These are phyloP conservation scores for Falciphora oryzae DNA, from an alignment of 2,329 filamentous ascomycete species.

Conservation along the genomic window DNA sequence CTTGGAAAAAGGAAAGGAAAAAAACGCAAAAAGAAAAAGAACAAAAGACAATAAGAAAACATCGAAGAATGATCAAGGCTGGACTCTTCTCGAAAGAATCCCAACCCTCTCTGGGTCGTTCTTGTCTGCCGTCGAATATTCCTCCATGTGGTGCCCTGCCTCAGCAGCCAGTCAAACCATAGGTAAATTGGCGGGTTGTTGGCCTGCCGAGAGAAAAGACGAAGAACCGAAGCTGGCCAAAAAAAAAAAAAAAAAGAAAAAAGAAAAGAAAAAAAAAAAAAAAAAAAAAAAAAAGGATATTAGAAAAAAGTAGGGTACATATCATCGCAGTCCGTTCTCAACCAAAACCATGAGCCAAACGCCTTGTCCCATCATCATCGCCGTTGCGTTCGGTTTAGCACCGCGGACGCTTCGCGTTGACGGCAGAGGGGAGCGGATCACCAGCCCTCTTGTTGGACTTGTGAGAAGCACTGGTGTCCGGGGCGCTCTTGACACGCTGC, in stretches of 20 bases:
- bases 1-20: background rate
- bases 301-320: background rate
- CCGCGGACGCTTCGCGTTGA: constrained; percentile 4
- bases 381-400: background rate
- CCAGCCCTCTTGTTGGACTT: constrained; percentile 4
- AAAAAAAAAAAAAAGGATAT: background rate
- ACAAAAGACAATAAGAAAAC: background rate
- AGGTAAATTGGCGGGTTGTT: background rate
- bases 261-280: too few species aligned
- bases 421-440: background rate
- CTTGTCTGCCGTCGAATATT: background rate
- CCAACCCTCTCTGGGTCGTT: background rate
- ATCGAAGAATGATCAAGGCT: background rate
- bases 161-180: background rate
- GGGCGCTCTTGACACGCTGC: constrained; percentile 56
- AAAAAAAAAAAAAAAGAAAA: too few species aligned
- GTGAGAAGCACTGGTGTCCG: constrained; percentile 14
- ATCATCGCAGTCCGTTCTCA: background rate
- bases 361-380: background rate
- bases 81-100: background rate
- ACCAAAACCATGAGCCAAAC: background rate
- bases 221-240: background rate
- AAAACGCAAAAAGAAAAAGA: background rate
- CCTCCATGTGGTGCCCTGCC: constrained; percentile 13
- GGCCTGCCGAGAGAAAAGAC: background rate